Conservation (phyloP, 495 filamentous ascomycete genomes). For the Aeminium ludgeri region DNA sequence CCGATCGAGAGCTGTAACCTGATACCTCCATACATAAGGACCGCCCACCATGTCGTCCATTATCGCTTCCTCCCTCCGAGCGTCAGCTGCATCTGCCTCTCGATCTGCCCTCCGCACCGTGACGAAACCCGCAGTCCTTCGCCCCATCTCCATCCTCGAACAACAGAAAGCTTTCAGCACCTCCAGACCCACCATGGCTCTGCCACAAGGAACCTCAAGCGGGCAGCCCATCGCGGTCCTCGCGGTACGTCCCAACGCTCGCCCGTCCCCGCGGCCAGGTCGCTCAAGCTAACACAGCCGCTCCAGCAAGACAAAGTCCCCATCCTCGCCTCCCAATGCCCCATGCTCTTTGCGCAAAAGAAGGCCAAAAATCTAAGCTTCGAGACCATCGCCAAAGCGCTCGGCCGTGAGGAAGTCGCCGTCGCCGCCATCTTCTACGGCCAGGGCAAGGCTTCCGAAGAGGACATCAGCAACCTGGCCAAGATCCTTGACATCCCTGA, state of each 20-base stretch:
- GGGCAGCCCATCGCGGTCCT: conserved; percentile 8
- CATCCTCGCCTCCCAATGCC: conserved; percentile 49
- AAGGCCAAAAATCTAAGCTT: conserved; percentile 59
- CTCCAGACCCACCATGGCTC: conserved; percentile 4
- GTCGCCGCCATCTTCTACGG: conserved; percentile 91
- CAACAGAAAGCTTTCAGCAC: conserved; percentile 5
- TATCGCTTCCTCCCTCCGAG: too few species aligned
- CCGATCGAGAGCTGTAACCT: too few species aligned
- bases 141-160: neutral
- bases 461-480: conserved; percentile 61
- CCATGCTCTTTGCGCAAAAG: conserved; percentile 74
- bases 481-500: conserved; percentile 45
- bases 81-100: too few species aligned
- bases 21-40: too few species aligned
- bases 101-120: too few species aligned
- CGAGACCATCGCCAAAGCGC: conserved; percentile 53
- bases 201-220: conserved; percentile 4
- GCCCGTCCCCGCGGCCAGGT: neutral
- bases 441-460: conserved; percentile 60
- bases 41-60: too few species aligned
- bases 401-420: conserved; percentile 79
- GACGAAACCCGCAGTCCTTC: too few species aligned
- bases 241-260: neutral
- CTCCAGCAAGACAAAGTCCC: conserved; percentile 17
- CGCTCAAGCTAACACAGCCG: conserved; percentile 2